Conservation (phyloP, 2,329 filamentous ascomycete genomes). For the Fusarium pseudocircinatum region DNA sequence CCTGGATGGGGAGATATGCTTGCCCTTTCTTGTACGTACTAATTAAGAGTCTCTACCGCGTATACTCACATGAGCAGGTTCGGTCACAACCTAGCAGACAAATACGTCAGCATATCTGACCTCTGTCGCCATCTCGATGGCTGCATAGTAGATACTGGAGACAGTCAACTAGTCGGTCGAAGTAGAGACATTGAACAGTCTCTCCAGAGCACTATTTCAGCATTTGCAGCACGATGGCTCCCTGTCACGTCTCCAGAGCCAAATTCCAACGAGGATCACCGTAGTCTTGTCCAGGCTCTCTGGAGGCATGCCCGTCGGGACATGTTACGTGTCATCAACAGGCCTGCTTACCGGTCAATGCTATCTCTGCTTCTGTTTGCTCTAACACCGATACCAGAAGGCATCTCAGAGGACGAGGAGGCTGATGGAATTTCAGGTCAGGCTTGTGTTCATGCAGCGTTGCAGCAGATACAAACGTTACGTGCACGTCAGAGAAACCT, state of each 20-base stretch:
- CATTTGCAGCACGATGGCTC: slow-evolving; percentile 46
- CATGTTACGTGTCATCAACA: slow-evolving; percentile 53
- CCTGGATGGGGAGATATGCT: slow-evolving; percentile 54
- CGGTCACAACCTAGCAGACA: slow-evolving; percentile 40
- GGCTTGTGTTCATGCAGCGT: slow-evolving; percentile 52
- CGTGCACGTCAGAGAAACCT: slow-evolving; percentile 52
- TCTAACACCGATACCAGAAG: slow-evolving; percentile 52
- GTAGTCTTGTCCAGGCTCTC: slow-evolving; percentile 33
- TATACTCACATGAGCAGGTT: slow-evolving; percentile 30
- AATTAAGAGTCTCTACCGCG: background rate
- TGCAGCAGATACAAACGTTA: slow-evolving; percentile 53
- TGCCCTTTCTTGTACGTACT: slow-evolving; percentile 53
- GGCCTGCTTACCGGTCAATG: slow-evolving; percentile 54
- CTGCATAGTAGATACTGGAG: slow-evolving; percentile 45
- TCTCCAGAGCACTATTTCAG: slow-evolving; percentile 40
- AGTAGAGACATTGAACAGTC: slow-evolving; percentile 40
- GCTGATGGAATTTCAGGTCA: slow-evolving; percentile 52
- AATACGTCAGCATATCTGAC: slow-evolving; percentile 45
- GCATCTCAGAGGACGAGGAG: slow-evolving; percentile 54
- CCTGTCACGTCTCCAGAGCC: slow-evolving; percentile 29
- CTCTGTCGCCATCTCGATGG: slow-evolving; percentile 47
- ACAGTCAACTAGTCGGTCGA: slow-evolving; percentile 3
- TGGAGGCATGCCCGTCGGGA: slow-evolving; percentile 52
- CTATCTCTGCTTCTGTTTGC: slow-evolving; percentile 53
- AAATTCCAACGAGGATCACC: slow-evolving; percentile 12